Base-by-base conservation (phyloP, 441 rosid species). In the Erodium moschatum region DNA sequence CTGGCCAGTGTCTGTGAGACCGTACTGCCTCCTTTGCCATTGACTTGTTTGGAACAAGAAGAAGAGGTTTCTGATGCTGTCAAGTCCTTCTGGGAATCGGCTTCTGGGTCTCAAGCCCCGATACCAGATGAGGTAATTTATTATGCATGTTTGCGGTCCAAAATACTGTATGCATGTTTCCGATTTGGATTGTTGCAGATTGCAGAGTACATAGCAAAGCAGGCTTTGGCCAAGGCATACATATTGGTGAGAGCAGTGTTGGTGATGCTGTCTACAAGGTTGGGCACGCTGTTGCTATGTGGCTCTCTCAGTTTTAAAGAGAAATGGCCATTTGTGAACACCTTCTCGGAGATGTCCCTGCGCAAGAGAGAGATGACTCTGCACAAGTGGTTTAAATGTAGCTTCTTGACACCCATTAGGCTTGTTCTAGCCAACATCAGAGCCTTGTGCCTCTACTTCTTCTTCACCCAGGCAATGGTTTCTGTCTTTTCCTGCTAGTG, bases 1-100 rank as follows among this genome's bases (percentile, higher is more conserved):
- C 67, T 92, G 66, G 70, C 78, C 11, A 75, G 85, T 72, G 4
- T 90, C 18, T 86, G 87, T 16, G 89, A 87, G 69, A 81, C 82
- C 3, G 3, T 86, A 10, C 75, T 85, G 65, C 96, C 96, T 54
- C 70, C 93, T 72, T 33, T 88, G 15, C 52, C 52, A 46, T 46
- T 42, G 48, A 42, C 12, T 11, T 42, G 11, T 44, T 44, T 46
- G 52, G 52, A 46, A 1, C 13, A 46, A 12, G 16, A 46, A 46
- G 52, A 46, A 11, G n/a, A 11, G 15, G 52, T 12, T 46, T 46
- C 52, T 46, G 52, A 46, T 46, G 52, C 52, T 46, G 52, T 46
- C 5, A 46, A 46, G 52, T 46, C 16, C 15, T 46, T 46, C 52
- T 46, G 10, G 52, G 52, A 46, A 46, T 46, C 52, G 52, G 52